phyloP scores from a whole-genome alignment of 345 rosid genomes.

The Gossypium stocksii region DNA sequence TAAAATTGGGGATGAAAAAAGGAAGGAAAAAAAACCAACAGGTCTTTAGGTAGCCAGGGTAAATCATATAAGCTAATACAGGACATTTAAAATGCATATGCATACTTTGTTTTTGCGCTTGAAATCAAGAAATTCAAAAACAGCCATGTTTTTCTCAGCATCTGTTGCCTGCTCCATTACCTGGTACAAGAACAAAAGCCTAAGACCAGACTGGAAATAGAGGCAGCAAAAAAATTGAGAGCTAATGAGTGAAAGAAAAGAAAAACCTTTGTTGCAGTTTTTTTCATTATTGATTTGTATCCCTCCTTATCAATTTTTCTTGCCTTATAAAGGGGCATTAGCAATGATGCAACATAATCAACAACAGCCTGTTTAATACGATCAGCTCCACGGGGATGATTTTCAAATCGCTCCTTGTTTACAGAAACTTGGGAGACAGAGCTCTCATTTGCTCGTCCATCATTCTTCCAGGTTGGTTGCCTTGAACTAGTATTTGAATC shows the following conservation, averaged over 20 bases:
- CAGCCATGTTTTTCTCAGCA: slow-evolving; percentile 83
- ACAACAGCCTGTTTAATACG: slow-evolving; percentile 88
- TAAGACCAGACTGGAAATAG: neutral
- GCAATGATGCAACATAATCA: slow-evolving; percentile 91
- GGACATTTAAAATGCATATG: slow-evolving; percentile 21
- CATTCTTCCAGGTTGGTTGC: slow-evolving; percentile 60
- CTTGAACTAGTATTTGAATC: slow-evolving; percentile 74
- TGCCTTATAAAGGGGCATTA: slow-evolving; percentile 95
- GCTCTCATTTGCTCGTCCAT: slow-evolving; percentile 63
- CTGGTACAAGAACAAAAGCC: slow-evolving; percentile 35
- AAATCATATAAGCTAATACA: neutral
- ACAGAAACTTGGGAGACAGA: slow-evolving; percentile 80
- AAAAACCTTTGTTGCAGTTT: slow-evolving; percentile 85
- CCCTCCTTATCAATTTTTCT: slow-evolving; percentile 94
- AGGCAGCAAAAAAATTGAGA: slow-evolving; percentile 3
- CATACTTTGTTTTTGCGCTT: slow-evolving; percentile 92
- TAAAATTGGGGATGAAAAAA: neutral
- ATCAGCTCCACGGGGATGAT: slow-evolving; percentile 62
- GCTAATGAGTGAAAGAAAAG: slow-evolving; percentile 11
- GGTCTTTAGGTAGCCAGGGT: neutral
- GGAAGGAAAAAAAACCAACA: neutral
- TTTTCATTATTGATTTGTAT: slow-evolving; percentile 97
- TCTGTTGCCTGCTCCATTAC: slow-evolving; percentile 97
- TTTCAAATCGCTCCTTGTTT: slow-evolving; percentile 52
- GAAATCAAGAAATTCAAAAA: slow-evolving; percentile 85